phyloP scores from a whole-genome alignment of 176 grass and related monocot genomes.

The Ensete ventricosum region DNA sequence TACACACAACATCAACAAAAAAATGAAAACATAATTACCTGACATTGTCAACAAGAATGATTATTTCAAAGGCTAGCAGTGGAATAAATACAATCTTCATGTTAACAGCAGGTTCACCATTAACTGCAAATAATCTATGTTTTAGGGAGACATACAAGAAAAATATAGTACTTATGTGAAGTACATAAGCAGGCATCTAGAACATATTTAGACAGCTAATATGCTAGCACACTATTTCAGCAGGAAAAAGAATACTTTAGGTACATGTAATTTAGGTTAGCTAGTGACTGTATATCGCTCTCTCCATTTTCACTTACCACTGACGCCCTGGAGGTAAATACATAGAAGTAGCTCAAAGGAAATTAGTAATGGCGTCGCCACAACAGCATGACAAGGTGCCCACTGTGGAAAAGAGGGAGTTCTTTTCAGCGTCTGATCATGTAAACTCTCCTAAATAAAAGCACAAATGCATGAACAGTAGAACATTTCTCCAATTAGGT shows the following conservation, averaged over 20 bases:
- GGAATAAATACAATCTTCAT: slow-evolving; percentile 75
- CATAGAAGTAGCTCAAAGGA: slow-evolving; percentile 66
- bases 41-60: slow-evolving; percentile 53
- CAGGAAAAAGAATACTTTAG: not conserved
- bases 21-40: slow-evolving; percentile 28
- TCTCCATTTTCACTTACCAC: slow-evolving; percentile 24
- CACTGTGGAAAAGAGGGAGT: slow-evolving; percentile 22
- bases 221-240: not conserved
- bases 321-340: slow-evolving; percentile 40
- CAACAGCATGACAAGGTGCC: slow-evolving; percentile 57
- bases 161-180: no score
- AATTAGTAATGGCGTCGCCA: slow-evolving; percentile 51
- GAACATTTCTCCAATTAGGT: not conserved
- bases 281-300: not conserved
- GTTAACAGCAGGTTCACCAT: slow-evolving; percentile 30
- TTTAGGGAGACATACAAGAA: no score
- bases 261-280: not conserved
- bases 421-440: not conserved
- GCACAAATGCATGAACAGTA: no score
- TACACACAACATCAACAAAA: not conserved
- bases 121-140: slow-evolving; percentile 15
- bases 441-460: no score
- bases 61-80: slow-evolving; percentile 53
- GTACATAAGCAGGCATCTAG: not conserved
- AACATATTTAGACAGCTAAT: not conserved